A percentile compares a stretch with the other conserved stretches of the same genome.
These are phyloP conservation scores for Apostasia shenzhenica DNA, from an alignment of 106 monocot species.

Conservation along the genomic window DNA sequence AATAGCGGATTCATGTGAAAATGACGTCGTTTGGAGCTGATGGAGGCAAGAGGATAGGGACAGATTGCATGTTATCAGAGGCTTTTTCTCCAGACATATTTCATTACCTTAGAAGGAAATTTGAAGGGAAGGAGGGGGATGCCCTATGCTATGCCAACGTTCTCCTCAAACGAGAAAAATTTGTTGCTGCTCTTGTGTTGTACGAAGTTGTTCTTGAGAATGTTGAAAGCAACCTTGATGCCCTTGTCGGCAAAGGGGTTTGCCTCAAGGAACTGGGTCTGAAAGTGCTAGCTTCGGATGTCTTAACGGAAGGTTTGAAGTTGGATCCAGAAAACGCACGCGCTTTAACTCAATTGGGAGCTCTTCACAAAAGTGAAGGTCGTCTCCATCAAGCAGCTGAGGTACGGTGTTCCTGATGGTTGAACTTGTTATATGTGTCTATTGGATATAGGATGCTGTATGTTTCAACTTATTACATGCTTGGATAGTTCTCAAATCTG, in stretches of 20 bases:
- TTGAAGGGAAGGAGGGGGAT: conserved; percentile 44
- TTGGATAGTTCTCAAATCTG: not conserved
- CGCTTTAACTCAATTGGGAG: conserved; percentile 80
- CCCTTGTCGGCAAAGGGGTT: conserved; percentile 84
- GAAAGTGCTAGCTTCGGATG: conserved; percentile 51
- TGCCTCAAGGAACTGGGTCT: conserved; percentile 74
- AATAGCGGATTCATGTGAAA: not conserved
- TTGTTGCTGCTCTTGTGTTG: conserved; percentile 68
- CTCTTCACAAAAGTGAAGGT: conserved; percentile 87
- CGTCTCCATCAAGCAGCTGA: conserved; percentile 79
- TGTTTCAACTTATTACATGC: not conserved
- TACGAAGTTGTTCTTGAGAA: conserved; percentile 59
- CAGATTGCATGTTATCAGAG: conserved; percentile 18
- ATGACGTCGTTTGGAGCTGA: conserved; percentile 48
- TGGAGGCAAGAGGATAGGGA: conserved; percentile 22
- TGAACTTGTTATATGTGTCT: not conserved
- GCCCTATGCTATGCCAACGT: conserved; percentile 73
- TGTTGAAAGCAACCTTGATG: conserved; percentile 69
- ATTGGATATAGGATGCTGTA: too few relatives aligned
- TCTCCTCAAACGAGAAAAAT: conserved; percentile 82
- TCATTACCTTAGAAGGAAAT: conserved; percentile 20
- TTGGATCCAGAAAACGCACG: conserved; percentile 82
- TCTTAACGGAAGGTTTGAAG: conserved; percentile 65
- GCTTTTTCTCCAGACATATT: conserved; percentile 7
- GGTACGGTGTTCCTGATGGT: conserved; percentile 23